Percentiles rank a stretch among this genome's conserved stretches.
Evolutionary conservation across 495 filamentous ascomycete species (phyloP).

Genomic region (Astrocystis sublimbata): DNA sequence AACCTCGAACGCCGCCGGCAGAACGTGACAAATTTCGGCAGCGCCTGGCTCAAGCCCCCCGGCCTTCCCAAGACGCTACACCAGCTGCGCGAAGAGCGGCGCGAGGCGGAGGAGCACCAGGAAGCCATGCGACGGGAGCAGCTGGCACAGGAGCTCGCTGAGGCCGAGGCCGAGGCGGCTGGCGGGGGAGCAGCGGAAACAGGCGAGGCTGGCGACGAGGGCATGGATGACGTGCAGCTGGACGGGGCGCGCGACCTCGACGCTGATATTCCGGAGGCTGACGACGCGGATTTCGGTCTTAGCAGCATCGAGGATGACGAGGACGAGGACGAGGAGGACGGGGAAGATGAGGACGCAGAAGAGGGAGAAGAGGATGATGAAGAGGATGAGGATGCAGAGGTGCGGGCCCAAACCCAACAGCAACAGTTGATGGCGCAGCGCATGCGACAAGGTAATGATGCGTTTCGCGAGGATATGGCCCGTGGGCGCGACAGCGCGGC

Average conservation of each 20-base stretch:
- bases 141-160: constrained; percentile 63
- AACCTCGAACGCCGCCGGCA: constrained; percentile 65
- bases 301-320: constrained; percentile 49
- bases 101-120: constrained; percentile 77
- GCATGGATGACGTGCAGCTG: constrained; percentile 37
- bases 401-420: constrained; percentile 32
- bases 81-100: constrained; percentile 73
- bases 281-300: constrained; percentile 46
- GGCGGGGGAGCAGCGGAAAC: constrained; percentile 28
- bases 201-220: constrained; percentile 35
- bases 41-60: constrained; percentile 75
- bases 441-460: constrained; percentile 44
- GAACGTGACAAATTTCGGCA: constrained; percentile 73
- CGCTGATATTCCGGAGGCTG: constrained; percentile 67
- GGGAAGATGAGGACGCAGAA: constrained; percentile 33
- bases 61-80: constrained; percentile 75
- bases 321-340: constrained; percentile 41
- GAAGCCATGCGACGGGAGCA: constrained; percentile 68
- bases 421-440: constrained; percentile 44
- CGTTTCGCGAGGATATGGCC: constrained; percentile 49
- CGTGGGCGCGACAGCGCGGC: constrained; percentile 41
- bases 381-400: constrained; percentile 33
- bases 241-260: constrained; percentile 57
- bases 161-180: constrained; percentile 49
- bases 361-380: constrained; percentile 36